These are phyloP conservation scores for Parmales sp. DNA, from an alignment of 108 stramenopile species.

Conservation along the genomic window DNA sequence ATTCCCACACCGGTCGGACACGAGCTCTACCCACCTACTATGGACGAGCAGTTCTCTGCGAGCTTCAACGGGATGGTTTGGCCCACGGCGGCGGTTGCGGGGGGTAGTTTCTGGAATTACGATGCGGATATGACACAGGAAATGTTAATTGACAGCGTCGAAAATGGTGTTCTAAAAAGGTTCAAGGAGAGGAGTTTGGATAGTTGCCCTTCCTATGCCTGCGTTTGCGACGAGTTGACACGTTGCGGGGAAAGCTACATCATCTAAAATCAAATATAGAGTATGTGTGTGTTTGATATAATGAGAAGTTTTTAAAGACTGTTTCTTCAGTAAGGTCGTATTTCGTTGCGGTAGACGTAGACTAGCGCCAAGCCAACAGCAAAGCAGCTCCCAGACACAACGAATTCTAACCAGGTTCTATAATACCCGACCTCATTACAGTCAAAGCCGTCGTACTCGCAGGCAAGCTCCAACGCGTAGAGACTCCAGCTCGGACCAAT, in stretches of 20 bases:
- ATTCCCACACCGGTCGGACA: not conserved
- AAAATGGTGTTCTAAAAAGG: too few species aligned
- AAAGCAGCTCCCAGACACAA: too few species aligned
- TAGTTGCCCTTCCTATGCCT: not conserved
- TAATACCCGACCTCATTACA: too few species aligned
- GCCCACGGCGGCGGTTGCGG: not conserved
- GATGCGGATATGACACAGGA: not conserved
- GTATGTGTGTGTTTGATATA: too few species aligned
- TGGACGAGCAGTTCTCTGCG: not conserved
- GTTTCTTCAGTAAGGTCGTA: too few species aligned
- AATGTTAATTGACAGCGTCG: not conserved
- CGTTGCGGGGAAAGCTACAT: constrained; percentile 4
- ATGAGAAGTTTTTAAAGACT: too few species aligned
- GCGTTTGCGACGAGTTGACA: constrained; percentile 3
- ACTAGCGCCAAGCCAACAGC: too few species aligned
- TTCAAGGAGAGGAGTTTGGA: not conserved
- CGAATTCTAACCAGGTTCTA: too few species aligned
- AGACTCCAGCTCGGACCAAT: constrained; percentile 12
- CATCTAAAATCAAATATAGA: too few species aligned
- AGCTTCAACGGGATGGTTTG: not conserved
- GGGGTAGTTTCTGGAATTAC: constrained; percentile 6
- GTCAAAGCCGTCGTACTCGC: too few species aligned
- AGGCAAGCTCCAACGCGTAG: constrained; percentile 12
- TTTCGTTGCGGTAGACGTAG: too few species aligned
- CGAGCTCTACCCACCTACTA: not conserved